A percentile compares a stretch with the other conserved stretches of the same genome.
Evolutionary conservation across 108 stramenopile species (phyloP).

Genomic region (Epithemia pelagica): DNA sequence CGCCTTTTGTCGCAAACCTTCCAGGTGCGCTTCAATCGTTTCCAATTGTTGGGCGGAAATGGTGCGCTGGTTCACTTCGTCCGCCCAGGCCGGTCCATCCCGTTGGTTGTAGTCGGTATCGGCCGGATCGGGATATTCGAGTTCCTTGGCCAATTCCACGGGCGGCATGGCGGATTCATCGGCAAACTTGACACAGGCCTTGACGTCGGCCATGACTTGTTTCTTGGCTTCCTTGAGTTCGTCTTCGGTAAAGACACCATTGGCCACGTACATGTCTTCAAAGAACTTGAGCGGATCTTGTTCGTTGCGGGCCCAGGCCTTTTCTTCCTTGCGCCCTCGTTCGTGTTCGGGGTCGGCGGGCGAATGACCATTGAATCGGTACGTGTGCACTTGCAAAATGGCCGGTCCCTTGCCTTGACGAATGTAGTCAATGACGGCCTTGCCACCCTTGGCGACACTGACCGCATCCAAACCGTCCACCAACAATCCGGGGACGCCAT

Average conservation of each 20-base stretch:
- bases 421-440: constrained; percentile 94
- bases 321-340: constrained; percentile 97
- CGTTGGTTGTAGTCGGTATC: constrained; percentile 93
- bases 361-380: constrained; percentile 97
- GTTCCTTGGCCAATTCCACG: constrained; percentile 90
- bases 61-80: constrained; percentile 80
- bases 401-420: constrained; percentile 91
- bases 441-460: constrained; percentile 92
- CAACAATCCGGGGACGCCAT: constrained; percentile 90
- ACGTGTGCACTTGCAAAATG: constrained; percentile 95
- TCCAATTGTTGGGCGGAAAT: constrained; percentile 71
- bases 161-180: constrained; percentile 90
- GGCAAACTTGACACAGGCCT: constrained; percentile 90
- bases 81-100: constrained; percentile 72
- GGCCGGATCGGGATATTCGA: constrained; percentile 95
- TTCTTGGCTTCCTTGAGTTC: constrained; percentile 83
- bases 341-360: constrained; percentile 99
- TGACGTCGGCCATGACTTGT: constrained; percentile 74
- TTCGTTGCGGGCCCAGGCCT: constrained; percentile 91
- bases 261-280: constrained; percentile 71
- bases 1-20: constrained; percentile 68
- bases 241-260: constrained; percentile 80
- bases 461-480: constrained; percentile 89
- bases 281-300: constrained; percentile 95
- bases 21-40: constrained; percentile 70